Base-by-base conservation (phyloP, 2,329 filamentous ascomycete species). In the Colletotrichum tabaci region DNA sequence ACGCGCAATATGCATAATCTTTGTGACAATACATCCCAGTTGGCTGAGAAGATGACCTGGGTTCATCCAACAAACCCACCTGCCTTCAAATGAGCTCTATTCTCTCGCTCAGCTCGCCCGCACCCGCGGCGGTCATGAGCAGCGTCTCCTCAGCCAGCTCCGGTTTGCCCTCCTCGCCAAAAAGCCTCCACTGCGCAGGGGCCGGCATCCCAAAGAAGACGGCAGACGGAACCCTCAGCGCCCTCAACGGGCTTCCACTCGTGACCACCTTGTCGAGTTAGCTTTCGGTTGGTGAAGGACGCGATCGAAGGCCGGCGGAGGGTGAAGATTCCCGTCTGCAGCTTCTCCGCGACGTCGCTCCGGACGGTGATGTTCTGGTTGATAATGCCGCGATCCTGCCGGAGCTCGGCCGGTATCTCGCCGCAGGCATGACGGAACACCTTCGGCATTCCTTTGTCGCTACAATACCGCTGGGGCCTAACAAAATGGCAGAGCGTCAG, bases 181-280 rank as follows among this genome's bases (percentile, higher is more conserved):
- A 78, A 13, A 82, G 66, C 44, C 81, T 74, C 76, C 80, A 83
- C 73, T 81, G 79, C 23, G 80, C 81, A 10, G 76, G 77, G 18
- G 76, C 78, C n/a, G 77, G 77, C 4, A 82, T 74, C 40, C 80
- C 79, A 62, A 82, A 81, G 74, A 81, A 82, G 42, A 83, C 79
- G 3, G 79, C 77, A 13, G 73, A 75, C 23, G 82, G 71, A 3
- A 81, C 74, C 21, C 71, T 73, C 23, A 79, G 61, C 0, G 78
- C 76, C n/a, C 65, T 67, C 50, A 75, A 61, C 7, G 79, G 80
- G n/a, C 71, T 75, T 8, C 76, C 75, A 35, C 74, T 73, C 18
- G 66, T 60, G 61, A 80, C 76, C 4, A 80, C 67, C 7, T 71
- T 73, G 4, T 66, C 67, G 15, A 81, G 61, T 4, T 26, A 82